Percentiles rank a stretch among this genome's conserved stretches.
phyloP scores from a whole-genome alignment of 495 filamentous ascomycete species.

The Xylaria flabelliformis region DNA sequence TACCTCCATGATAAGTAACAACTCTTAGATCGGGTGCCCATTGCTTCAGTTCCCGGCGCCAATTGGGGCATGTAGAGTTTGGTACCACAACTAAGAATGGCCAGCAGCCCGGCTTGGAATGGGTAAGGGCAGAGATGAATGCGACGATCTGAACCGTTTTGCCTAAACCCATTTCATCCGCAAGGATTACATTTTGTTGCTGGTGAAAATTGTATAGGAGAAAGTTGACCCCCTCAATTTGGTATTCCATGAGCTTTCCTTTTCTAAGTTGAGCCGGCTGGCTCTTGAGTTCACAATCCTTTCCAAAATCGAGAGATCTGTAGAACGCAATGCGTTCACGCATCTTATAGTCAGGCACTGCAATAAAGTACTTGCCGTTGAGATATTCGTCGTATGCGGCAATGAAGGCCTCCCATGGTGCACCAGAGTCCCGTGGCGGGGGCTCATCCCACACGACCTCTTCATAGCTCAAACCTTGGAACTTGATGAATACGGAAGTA shows the following conservation, averaged over 20 bases:
- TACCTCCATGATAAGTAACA: conserved; percentile 87
- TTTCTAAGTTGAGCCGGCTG: conserved; percentile 78
- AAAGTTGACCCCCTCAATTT: conserved; percentile 95
- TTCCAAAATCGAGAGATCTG: conserved; percentile 68
- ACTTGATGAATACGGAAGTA: conserved; percentile 79
- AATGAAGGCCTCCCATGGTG: conserved; percentile 81
- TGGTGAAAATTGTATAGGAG: conserved; percentile 89
- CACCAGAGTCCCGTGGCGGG: conserved; percentile 68
- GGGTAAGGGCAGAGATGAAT: conserved; percentile 76
- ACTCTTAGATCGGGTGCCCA: conserved; percentile 89
- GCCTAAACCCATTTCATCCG: conserved; percentile 98
- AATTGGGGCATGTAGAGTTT: conserved; percentile 94
- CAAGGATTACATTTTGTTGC: conserved; percentile 87
- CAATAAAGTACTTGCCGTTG: conserved; percentile 69
- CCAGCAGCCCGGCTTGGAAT: conserved; percentile 78
- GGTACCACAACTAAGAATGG: conserved; percentile 94
- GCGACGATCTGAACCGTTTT: conserved; percentile 97
- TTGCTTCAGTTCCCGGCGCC: conserved; percentile 93
- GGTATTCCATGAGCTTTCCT: conserved; percentile 90
- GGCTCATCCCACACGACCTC: conserved; percentile 89
- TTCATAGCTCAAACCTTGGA: conserved; percentile 93
- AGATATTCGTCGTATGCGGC: conserved; percentile 86
- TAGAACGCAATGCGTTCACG: conserved; percentile 66
- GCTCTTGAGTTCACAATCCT: conserved; percentile 66
- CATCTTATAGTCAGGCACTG: conserved; percentile 59